Evolutionary conservation across 768 basidiomycete species (phyloP).

Genomic region (Trametes elegans): DNA sequence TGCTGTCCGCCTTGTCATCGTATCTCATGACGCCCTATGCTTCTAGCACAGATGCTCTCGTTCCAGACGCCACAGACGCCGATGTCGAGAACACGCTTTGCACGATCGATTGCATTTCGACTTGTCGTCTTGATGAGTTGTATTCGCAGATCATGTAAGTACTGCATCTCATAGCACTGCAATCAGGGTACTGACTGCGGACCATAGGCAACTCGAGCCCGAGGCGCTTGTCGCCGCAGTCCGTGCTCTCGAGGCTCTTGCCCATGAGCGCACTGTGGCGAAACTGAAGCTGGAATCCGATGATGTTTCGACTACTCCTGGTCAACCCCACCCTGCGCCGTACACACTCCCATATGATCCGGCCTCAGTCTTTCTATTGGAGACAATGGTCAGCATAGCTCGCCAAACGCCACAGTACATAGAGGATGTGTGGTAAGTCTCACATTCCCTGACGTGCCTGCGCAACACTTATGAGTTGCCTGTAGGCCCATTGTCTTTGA

Average conservation of each 20-base stretch:
- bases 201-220: constrained; percentile 58
- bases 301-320: constrained; percentile 42
- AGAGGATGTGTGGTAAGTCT: constrained; percentile 81
- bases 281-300: constrained; percentile 68
- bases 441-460: neutral
- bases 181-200: neutral
- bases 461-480: neutral
- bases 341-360: constrained; percentile 88
- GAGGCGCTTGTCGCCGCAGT: constrained; percentile 83
- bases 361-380: constrained; percentile 89
- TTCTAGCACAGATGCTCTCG: constrained; percentile 65
- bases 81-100: constrained; percentile 94
- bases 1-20: constrained; percentile 90
- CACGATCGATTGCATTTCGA: constrained; percentile 91
- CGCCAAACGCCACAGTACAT: constrained; percentile 75
- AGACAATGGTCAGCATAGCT: constrained; percentile 90
- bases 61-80: constrained; percentile 84
- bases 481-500: constrained; percentile 92
- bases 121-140: constrained; percentile 91
- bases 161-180: neutral
- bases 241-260: constrained; percentile 84
- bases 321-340: constrained; percentile 35
- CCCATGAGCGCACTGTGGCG: constrained; percentile 86
- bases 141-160: constrained; percentile 91
- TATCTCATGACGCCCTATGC: constrained; percentile 96